Conservation (phyloP, 192 early-diverging fungal genomes). For the Coemansia sp. region DNA sequence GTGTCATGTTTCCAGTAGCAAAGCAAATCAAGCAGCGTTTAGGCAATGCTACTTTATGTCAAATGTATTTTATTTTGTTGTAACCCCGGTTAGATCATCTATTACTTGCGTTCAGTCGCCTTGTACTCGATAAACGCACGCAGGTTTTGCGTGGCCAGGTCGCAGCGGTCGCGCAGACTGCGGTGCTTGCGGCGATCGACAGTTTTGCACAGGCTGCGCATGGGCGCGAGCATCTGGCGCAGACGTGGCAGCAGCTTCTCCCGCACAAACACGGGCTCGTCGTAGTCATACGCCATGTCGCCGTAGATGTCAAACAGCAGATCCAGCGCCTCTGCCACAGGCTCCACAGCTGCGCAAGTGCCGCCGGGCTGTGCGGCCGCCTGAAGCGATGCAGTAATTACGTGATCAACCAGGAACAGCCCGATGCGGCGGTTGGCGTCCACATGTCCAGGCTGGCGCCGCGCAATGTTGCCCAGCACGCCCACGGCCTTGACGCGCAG, state of each 20-base stretch:
- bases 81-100: background rate
- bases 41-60: too few species aligned
- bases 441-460: slow-evolving; percentile 60
- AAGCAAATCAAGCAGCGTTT: background rate
- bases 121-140: slow-evolving; percentile 89
- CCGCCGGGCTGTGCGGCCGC: background rate
- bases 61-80: slow-evolving; percentile 4
- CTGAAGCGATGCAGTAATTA: slow-evolving; percentile 30
- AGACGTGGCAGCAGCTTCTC: slow-evolving; percentile 63
- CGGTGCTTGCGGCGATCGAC: slow-evolving; percentile 72
- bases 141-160: slow-evolving; percentile 78
- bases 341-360: slow-evolving; percentile 21
- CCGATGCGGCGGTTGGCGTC: slow-evolving; percentile 61
- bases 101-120: slow-evolving; percentile 62
- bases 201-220: slow-evolving; percentile 58
- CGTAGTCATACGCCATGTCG: slow-evolving; percentile 80
- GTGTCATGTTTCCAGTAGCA: slow-evolving; percentile 35
- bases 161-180: slow-evolving; percentile 71
- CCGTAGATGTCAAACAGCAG: slow-evolving; percentile 86
- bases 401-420: slow-evolving; percentile 58
- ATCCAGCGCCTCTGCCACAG: slow-evolving; percentile 74
- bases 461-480: slow-evolving; percentile 71
- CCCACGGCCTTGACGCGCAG: slow-evolving; percentile 69
- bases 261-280: slow-evolving; percentile 78
- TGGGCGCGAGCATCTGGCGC: slow-evolving; percentile 50